Conservation (phyloP, 1,284 basidiomycete species). For the Naganishia sp. region DNA sequence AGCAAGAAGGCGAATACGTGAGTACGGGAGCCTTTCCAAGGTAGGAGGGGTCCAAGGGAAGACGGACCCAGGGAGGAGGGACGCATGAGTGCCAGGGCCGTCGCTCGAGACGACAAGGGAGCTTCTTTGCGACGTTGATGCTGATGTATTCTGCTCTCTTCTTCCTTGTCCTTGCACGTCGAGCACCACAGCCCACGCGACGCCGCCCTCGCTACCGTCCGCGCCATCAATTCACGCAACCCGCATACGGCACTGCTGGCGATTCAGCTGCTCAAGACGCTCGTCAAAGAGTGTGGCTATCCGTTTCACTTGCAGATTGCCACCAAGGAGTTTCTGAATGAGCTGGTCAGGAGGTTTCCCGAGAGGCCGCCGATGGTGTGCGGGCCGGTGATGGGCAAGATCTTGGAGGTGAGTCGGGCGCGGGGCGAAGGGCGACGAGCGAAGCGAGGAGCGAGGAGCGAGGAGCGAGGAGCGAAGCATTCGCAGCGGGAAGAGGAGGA, state of each 20-base stretch:
- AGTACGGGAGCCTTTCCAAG: constrained; percentile 45
- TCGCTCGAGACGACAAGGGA: not conserved
- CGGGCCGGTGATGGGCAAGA: constrained; percentile 89
- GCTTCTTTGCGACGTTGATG: no score
- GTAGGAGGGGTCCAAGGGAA: no score
- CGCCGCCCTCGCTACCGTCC: constrained; percentile 78
- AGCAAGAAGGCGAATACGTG: constrained; percentile 95
- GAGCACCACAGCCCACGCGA: constrained; percentile 69
- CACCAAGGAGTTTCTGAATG: constrained; percentile 99
- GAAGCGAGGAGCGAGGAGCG: no score
- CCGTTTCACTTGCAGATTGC: constrained; percentile 94
- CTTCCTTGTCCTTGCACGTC: no score
- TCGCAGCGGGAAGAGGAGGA: no score
- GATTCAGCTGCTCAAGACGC: constrained; percentile 75
- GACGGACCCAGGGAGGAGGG: not conserved
- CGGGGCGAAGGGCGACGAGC: not conserved
- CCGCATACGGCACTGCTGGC: constrained; percentile 84
- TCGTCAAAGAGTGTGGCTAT: constrained; percentile 95
- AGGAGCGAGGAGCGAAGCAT: no score
- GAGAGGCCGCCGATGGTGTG: constrained; percentile 95
- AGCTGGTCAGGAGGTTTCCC: constrained; percentile 95
- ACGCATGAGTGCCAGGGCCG: not conserved
- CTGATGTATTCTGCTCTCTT: no score
- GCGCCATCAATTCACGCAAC: constrained; percentile 82
- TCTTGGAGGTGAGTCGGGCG: constrained; percentile 68